phyloP scores from a whole-genome alignment of 768 basidiomycete species.

The Tylopilus vinaceipallidus region DNA sequence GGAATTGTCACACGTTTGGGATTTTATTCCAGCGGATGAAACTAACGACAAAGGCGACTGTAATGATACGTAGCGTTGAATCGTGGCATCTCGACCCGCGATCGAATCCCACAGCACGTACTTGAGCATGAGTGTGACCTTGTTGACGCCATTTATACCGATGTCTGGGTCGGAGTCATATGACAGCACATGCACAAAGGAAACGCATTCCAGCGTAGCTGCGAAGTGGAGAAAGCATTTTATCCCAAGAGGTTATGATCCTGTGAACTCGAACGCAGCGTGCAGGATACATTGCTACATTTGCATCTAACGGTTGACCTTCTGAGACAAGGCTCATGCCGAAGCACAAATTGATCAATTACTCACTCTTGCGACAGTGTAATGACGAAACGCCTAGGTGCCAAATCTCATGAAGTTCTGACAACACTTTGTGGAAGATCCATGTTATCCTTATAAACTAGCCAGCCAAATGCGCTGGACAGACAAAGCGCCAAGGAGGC shows the following conservation, averaged over 20 bases:
- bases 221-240: too few species aligned
- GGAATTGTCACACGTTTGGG: not conserved
- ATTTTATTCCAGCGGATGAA: not conserved
- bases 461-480: constrained; percentile 25
- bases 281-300: not conserved
- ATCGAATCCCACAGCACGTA: too few species aligned
- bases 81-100: not conserved
- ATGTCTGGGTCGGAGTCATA: too few species aligned
- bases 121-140: too few species aligned
- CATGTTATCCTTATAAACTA: constrained; percentile 13
- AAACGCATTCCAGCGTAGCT: too few species aligned
- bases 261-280: too few species aligned
- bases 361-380: too few species aligned
- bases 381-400: too few species aligned
- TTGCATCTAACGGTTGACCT: constrained; percentile 15
- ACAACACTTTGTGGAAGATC: not conserved
- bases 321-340: not conserved
- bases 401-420: not conserved
- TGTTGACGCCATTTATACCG: too few species aligned
- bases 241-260: too few species aligned
- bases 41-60: not conserved
- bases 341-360: not conserved
- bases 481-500: constrained; percentile 14
- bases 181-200: not conserved
- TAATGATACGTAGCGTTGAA: not conserved